Conservation (phyloP, 345 rosid genomes). For the Citrus sinensis region DNA sequence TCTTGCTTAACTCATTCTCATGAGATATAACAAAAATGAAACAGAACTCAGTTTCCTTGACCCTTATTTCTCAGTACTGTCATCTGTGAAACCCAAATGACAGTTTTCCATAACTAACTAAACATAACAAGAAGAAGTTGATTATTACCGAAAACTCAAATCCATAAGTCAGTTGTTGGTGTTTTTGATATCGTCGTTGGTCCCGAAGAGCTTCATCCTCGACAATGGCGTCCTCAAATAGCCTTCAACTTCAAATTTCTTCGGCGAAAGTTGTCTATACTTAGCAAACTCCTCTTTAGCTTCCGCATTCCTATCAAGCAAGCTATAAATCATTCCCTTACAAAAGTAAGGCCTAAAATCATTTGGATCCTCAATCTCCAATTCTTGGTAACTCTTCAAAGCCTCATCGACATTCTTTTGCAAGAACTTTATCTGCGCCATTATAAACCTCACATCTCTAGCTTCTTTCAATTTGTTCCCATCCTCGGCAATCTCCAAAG, state of each 20-base stretch:
- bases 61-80: conserved; percentile 2
- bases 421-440: conserved; percentile 81
- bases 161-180: conserved; percentile 34
- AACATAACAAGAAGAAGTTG: not conserved
- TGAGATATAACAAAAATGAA: not conserved
- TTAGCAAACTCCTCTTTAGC: conserved; percentile 78
- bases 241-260: conserved; percentile 73
- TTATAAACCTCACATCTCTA: conserved; percentile 76
- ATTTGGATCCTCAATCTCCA: conserved; percentile 65
- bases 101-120: not conserved
- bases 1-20: not conserved
- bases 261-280: conserved; percentile 72
- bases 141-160: conserved; percentile 16
- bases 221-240: conserved; percentile 71
- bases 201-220: conserved; percentile 66
- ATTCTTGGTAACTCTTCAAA: conserved; percentile 59
- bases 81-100: not conserved
- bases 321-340: conserved; percentile 74
- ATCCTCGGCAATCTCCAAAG: conserved; percentile 55
- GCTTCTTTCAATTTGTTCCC: conserved; percentile 65
- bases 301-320: conserved; percentile 72
- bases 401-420: conserved; percentile 86
- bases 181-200: conserved; percentile 33
- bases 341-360: conserved; percentile 87
- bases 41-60: not conserved